A percentile compares a stretch with the other conserved stretches of the same genome.
These are phyloP conservation scores for Solanum habrochaites DNA, from an alignment of 257 asterid species.

Conservation along the genomic window DNA sequence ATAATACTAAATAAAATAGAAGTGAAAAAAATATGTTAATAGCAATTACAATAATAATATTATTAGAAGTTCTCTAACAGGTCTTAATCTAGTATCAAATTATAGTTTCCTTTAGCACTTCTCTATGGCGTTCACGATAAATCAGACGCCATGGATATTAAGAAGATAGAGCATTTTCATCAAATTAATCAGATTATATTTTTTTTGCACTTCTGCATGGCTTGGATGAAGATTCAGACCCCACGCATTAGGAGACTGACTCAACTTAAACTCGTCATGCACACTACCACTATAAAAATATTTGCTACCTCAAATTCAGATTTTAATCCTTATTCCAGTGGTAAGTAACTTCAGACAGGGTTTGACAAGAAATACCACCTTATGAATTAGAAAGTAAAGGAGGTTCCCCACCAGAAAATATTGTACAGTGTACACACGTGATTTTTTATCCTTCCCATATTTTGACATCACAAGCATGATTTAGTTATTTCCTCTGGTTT, in stretches of 20 bases:
- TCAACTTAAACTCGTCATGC: background rate
- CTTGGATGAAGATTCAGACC: background rate
- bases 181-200: background rate
- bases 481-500: background rate
- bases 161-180: background rate
- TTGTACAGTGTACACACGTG: background rate
- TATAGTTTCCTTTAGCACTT: background rate
- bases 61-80: background rate
- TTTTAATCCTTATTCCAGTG: background rate
- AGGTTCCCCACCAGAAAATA: background rate
- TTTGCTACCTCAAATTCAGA: background rate
- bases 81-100: background rate
- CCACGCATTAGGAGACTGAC: background rate
- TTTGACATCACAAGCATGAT: background rate
- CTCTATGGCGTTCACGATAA: background rate
- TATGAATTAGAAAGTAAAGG: background rate
- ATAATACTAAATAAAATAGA: background rate
- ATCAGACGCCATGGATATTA: background rate
- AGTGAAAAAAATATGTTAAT: background rate
- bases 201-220: background rate
- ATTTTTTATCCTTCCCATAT: background rate
- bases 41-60: background rate
- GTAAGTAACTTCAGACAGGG: background rate
- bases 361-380: background rate
- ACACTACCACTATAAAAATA: background rate